Evolutionary conservation across 2,329 filamentous ascomycete species (phyloP), one percentile per base, ranked within the genome.

Genomic region (Coniochaeta sp.): DNA sequence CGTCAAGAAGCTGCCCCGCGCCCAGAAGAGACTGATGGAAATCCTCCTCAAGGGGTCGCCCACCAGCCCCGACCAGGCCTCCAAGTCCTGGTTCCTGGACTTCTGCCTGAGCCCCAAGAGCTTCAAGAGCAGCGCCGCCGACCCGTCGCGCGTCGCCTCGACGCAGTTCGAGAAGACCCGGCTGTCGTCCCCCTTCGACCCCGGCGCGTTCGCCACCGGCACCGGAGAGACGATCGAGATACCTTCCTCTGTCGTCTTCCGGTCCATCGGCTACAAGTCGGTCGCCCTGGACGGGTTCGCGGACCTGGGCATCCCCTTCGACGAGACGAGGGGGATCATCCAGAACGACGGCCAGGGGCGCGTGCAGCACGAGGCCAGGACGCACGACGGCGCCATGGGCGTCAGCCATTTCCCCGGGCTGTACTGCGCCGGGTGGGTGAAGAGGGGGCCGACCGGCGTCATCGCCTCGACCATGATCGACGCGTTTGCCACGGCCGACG

Each of bases 381-480:
- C 62, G 47, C 67, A 58, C 19, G 66, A 70, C 64, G 62, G 70
- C 64, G 72, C 65, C 64, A 72, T 61, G 67, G 79, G 58, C 66
- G 77, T 65, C 74, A 80, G 62, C 68, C 77, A 65, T 69, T 83
- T 71, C 68, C 85, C 88, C 0, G 91, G 93, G 0, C 74, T 96
- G 30, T 99, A 99, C 75, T 96, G 92, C 65, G 90, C 93, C 17
- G 95, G 95, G 0, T 99, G 95, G 95, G 92, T 97, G 10, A 98
- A 98, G 77, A 85, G 89, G 38, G 95, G 95, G 0, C 93, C 95
- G 0, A 97, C 92, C 0, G 95, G 95, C 2, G 93, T 98, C 3
- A 99, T 99, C 71, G 93, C 93, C 1, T 92, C 89, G 32, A 99
- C 95, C 0, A 96, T 99, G 91, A 85, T 89, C 62, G 95, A 99